A percentile compares a stretch with the other conserved stretches of the same genome.
Conservation (phyloP, 768 basidiomycete species). For the Calvatia gigantea region DNA sequence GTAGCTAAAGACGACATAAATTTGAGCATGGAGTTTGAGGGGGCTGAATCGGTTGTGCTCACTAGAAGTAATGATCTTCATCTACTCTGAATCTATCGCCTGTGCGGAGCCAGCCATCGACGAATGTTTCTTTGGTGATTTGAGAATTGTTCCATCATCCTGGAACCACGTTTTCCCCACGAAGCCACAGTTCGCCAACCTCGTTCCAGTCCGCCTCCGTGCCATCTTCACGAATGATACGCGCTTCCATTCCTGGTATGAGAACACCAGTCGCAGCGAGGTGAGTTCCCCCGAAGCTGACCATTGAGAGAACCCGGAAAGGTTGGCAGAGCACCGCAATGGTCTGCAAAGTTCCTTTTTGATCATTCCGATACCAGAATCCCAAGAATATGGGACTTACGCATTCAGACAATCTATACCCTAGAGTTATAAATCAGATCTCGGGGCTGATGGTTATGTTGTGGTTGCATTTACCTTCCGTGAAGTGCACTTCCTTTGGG, state of each 20-base stretch:
- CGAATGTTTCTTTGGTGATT: slow-evolving; percentile 64
- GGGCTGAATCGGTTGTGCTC: no score
- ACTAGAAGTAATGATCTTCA: slow-evolving; percentile 64
- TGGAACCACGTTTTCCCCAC: slow-evolving; percentile 49
- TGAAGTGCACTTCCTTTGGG: slow-evolving; percentile 28
- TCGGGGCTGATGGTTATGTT: not conserved
- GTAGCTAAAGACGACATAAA: no score
- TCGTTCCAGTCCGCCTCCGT: slow-evolving; percentile 50
- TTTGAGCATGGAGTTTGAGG: no score
- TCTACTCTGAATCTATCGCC: slow-evolving; percentile 70
- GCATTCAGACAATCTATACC: slow-evolving; percentile 71
- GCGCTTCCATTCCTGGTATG: slow-evolving; percentile 60
- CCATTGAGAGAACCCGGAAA: slow-evolving; percentile 41
- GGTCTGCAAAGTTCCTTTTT: slow-evolving; percentile 37
- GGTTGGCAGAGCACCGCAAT: slow-evolving; percentile 46
- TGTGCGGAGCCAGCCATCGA: slow-evolving; percentile 70
- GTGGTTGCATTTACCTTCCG: slow-evolving; percentile 41
- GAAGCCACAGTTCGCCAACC: slow-evolving; percentile 63
- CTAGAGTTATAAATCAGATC: slow-evolving; percentile 25
- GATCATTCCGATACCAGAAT: not conserved
- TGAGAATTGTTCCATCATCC: slow-evolving; percentile 75
- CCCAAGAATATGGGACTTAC: slow-evolving; percentile 33
- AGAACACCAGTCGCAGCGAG: slow-evolving; percentile 54
- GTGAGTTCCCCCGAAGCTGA: slow-evolving; percentile 33
- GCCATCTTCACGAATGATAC: slow-evolving; percentile 59